Evolutionary conservation across 75 land plant genomes (phyloP).

Genomic region (Cunninghamia lanceolata): DNA sequence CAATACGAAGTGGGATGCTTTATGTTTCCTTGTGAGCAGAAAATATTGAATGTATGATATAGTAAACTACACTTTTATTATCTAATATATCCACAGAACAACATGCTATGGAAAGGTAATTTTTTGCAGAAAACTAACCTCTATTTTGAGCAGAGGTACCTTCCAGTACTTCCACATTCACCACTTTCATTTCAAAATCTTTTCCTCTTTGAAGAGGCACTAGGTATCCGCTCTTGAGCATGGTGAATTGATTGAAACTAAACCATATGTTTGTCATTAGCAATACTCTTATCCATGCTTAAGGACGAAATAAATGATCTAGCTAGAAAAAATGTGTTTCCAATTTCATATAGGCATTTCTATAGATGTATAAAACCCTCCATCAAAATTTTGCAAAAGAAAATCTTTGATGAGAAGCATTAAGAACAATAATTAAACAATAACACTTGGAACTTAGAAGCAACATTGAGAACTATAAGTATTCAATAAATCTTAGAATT

Average conservation of each 20-base stretch:
- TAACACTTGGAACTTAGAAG: no score
- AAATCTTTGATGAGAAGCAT: no score
- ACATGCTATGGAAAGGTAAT: background rate
- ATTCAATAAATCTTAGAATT: no score
- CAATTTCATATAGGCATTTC: conserved; percentile 43
- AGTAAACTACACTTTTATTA: background rate
- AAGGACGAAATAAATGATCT: conserved; percentile 69
- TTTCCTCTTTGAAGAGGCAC: conserved; percentile 12
- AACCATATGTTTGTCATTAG: conserved; percentile 42
- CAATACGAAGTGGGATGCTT: background rate
- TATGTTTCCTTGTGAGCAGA: background rate
- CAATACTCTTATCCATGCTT: conserved; percentile 66
- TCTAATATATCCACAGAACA: background rate
- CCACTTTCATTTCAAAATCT: conserved; percentile 22
- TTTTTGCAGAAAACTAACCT: conserved; percentile 11
- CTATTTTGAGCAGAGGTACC: conserved; percentile 31
- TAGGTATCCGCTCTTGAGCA: no score
- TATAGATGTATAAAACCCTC: no score
- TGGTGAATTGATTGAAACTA: no score
- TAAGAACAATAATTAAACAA: no score
- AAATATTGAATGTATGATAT: background rate
- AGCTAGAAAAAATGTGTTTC: conserved; percentile 62
- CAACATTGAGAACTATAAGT: no score
- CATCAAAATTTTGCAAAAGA: no score
- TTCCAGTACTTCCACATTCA: conserved; percentile 25